These are phyloP conservation scores for Volvox africanus DNA, from an alignment of 139 green algal species.

Conservation along the genomic window DNA sequence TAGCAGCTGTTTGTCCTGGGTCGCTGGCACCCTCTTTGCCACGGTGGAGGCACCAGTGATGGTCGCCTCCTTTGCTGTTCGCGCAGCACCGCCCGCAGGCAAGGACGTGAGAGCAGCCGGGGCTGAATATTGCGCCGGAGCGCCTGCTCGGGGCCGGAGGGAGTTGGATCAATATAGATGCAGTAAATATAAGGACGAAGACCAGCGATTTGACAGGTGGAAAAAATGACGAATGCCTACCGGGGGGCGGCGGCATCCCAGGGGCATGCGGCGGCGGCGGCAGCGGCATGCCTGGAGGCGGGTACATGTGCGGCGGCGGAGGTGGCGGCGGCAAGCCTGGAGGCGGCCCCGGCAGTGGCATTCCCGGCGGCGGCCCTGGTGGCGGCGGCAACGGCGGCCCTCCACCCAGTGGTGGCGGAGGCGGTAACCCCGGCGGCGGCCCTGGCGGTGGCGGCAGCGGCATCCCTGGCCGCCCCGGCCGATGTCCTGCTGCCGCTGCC, in stretches of 20 bases:
- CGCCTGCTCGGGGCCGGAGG: neutral
- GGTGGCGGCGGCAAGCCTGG: slow-evolving; percentile 28
- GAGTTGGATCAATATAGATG: too few relatives aligned
- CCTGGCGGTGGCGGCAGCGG: slow-evolving; percentile 46
- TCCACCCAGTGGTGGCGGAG: slow-evolving; percentile 10
- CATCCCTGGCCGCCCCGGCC: neutral
- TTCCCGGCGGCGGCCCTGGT: slow-evolving; percentile 45
- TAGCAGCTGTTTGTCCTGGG: slow-evolving; percentile 74
- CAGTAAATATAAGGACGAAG: too few relatives aligned
- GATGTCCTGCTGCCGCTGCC: slow-evolving; percentile 14
- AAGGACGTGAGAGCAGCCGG: neutral
- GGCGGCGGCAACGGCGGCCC: slow-evolving; percentile 43
- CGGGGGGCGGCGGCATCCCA: too few relatives aligned
- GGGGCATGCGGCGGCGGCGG: too few relatives aligned
- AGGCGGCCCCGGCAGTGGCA: slow-evolving; percentile 17
- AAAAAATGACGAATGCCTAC: too few relatives aligned
- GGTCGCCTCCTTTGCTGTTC: slow-evolving; percentile 46
- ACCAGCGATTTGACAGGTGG: too few relatives aligned
- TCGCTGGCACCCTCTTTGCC: slow-evolving; percentile 77
- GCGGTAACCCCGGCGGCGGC: slow-evolving; percentile 45
- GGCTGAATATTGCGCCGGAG: neutral
- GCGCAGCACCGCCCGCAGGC: too few relatives aligned
- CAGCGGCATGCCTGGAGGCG: neutral
- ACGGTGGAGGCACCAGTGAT: slow-evolving; percentile 82
- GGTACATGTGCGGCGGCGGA: neutral